phyloP scores from a whole-genome alignment of 2,329 filamentous ascomycete genomes.

The Thielaviopsis ethacetica region DNA sequence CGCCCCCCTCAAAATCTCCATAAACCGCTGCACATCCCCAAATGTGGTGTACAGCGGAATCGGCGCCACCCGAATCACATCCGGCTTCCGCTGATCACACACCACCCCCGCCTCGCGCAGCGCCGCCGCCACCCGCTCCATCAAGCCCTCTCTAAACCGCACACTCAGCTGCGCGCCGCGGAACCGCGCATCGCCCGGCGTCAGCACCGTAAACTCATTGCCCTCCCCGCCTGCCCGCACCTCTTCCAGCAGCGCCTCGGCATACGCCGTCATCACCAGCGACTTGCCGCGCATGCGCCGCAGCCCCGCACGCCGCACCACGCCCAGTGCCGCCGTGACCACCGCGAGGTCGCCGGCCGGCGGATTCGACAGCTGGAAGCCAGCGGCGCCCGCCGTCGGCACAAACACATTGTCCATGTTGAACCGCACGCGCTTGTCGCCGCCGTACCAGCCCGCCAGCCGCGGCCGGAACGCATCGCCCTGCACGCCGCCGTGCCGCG shows the following conservation, averaged over 20 bases:
- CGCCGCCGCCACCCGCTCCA: conserved; percentile 49
- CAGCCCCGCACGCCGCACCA: conserved; percentile 62
- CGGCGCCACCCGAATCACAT: conserved; percentile 71
- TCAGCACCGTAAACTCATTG: conserved; percentile 45
- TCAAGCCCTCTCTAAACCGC: conserved; percentile 46
- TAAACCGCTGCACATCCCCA: conserved; percentile 45
- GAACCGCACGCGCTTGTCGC: conserved; percentile 60
- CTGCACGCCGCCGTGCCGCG: conserved; percentile 46
- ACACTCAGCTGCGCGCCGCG: conserved; percentile 70
- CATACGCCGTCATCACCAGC: conserved; percentile 56
- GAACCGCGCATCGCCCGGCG: conserved; percentile 49
- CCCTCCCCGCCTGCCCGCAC: conserved; percentile 13
- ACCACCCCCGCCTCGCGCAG: conserved; percentile 56
- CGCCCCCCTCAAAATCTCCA: conserved; percentile 24
- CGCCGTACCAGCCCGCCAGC: conserved; percentile 75
- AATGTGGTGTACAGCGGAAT: conserved; percentile 74
- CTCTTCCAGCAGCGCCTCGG: conserved; percentile 46
- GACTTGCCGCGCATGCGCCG: conserved; percentile 52
- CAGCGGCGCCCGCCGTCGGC: conserved; percentile 60
- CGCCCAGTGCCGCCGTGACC: conserved; percentile 54
- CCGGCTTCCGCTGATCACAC: conserved; percentile 69
- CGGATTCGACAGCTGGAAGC: conserved; percentile 70
- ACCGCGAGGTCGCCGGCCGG: conserved; percentile 62
- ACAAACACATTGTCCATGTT: conserved; percentile 69
- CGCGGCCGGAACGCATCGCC: conserved; percentile 34